Conservation (phyloP, 2,329 filamentous ascomycete genomes). For the Aspergillus aculeatinus region DNA sequence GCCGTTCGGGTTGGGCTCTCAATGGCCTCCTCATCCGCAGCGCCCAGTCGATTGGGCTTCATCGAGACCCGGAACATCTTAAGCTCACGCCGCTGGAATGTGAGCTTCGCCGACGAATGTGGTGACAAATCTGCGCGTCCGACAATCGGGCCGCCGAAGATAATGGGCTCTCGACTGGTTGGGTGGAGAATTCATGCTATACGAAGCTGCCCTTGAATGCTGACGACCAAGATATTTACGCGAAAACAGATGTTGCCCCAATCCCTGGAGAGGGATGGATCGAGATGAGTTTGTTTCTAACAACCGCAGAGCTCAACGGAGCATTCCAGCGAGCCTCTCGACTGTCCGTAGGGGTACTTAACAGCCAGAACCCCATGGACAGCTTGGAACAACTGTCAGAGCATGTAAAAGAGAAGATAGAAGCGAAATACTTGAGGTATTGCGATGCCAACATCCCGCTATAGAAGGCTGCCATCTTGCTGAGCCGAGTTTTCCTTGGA, state of each 20-base stretch:
- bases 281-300: slow-evolving; percentile 50
- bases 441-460: too few relatives aligned
- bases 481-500: too few relatives aligned
- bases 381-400: too few relatives aligned
- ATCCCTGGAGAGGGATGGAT: slow-evolving; percentile 48
- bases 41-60: slow-evolving; percentile 32
- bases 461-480: too few relatives aligned
- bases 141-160: slow-evolving; percentile 48
- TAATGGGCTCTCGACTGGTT: slow-evolving; percentile 42
- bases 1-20: slow-evolving; percentile 30
- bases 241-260: slow-evolving; percentile 47
- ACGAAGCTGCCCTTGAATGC: slow-evolving; percentile 50
- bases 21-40: slow-evolving; percentile 30
- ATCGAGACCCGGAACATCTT: slow-evolving; percentile 46
- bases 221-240: slow-evolving; percentile 49
- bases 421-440: too few relatives aligned
- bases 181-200: slow-evolving; percentile 23
- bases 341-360: too few relatives aligned
- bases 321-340: too few relatives aligned
- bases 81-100: slow-evolving; percentile 45
- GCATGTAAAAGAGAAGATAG: too few relatives aligned
- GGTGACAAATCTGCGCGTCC: slow-evolving; percentile 49
- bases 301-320: slow-evolving; percentile 21
- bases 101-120: slow-evolving; percentile 50
- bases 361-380: too few relatives aligned